phyloP scores from a whole-genome alignment of 306 rosid species.

The Begonia peltatifolia region DNA sequence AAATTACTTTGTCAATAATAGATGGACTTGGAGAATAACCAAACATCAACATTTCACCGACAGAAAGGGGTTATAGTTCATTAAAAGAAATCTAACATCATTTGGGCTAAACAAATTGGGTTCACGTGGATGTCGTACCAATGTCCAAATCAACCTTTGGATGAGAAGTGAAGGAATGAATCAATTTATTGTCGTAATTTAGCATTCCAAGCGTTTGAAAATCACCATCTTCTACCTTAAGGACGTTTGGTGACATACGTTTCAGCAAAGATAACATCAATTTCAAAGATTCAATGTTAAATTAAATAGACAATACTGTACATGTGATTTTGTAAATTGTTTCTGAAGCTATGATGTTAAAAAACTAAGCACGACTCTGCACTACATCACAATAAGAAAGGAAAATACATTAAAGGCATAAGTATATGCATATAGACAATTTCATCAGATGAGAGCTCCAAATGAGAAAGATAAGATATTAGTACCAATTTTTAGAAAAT shows the following conservation, averaged over 20 bases:
- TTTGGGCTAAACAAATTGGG: conserved; percentile 9
- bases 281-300: no score
- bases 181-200: conserved; percentile 88
- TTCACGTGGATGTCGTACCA: conserved; percentile 30
- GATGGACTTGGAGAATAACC: conserved; percentile 79
- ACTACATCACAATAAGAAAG: no score
- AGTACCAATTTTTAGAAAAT: no score
- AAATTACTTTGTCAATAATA: conserved; percentile 78
- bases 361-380: no score
- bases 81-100: conserved; percentile 4
- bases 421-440: no score
- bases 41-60: conserved; percentile 95
- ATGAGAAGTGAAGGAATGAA: conserved; percentile 88
- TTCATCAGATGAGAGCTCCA: no score
- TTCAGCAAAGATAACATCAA: no score
- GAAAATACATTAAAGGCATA: no score
- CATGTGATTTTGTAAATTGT: no score
- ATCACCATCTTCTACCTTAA: conserved; percentile 97
- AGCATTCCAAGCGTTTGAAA: conserved; percentile 79
- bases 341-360: no score
- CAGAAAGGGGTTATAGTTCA: conserved; percentile 17
- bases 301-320: no score
- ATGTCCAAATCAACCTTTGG: conserved; percentile 91
- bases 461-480: no score
- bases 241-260: conserved; percentile 75